phyloP scores from a whole-genome alignment of 441 rosid species.

The Gossypium lobatum region DNA sequence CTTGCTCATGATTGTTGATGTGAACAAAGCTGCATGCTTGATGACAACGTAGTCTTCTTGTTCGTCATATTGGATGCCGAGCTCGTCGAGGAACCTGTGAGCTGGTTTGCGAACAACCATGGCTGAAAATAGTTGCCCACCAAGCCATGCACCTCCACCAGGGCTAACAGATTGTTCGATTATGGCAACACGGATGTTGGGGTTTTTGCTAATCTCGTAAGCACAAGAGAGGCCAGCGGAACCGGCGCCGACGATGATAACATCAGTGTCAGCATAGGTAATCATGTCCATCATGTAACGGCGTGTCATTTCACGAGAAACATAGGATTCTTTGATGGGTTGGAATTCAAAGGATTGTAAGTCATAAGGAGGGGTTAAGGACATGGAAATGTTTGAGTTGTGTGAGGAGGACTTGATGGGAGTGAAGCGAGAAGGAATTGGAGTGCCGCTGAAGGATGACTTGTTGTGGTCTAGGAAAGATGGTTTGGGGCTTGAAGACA shows the following conservation, averaged over 20 bases:
- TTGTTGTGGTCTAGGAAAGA: constrained; percentile 20
- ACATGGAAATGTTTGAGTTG: constrained; percentile 15
- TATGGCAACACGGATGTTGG: constrained; percentile 55
- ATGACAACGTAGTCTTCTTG: constrained; percentile 6
- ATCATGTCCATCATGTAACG: constrained; percentile 73
- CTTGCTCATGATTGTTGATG: constrained; percentile 87
- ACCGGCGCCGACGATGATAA: constrained; percentile 62
- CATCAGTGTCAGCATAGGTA: constrained; percentile 71
- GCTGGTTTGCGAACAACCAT: constrained; percentile 96
- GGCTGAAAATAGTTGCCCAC: constrained; percentile 94
- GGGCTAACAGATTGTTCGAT: constrained; percentile 88
- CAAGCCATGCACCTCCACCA: constrained; percentile 29
- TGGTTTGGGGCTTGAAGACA: constrained; percentile 20
- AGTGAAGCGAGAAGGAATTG: constrained; percentile 16
- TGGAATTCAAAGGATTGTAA: constrained; percentile 46
- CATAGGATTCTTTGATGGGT: constrained; percentile 61
- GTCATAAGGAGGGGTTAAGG: constrained; percentile 35
- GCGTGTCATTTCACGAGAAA: constrained; percentile 73
- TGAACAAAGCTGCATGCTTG: constrained; percentile 9
- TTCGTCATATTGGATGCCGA: constrained; percentile 1
- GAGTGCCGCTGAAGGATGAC: constrained; percentile 22
- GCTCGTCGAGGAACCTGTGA: constrained; percentile 66
- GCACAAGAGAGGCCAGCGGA: constrained; percentile 55
- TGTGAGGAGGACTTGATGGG: constrained; percentile 14
- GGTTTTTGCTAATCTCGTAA: constrained; percentile 91